Evolutionary conservation across 768 basidiomycete genomes (phyloP).

Genomic region (Pseudohyphozyma bogoriensis): DNA sequence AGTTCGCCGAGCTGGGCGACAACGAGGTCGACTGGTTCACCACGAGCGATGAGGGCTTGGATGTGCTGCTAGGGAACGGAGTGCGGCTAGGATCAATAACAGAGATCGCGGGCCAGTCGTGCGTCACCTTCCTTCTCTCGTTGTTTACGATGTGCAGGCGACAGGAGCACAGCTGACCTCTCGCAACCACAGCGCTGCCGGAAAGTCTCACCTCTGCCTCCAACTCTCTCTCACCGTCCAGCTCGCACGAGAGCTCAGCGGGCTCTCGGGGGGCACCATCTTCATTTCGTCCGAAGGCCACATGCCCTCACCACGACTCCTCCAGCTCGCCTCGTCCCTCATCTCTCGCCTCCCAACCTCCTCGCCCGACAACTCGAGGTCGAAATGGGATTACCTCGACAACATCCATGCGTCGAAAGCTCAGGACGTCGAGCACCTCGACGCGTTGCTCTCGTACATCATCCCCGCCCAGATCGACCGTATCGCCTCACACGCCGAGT

Average conservation of each 20-base stretch:
- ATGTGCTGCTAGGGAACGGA: background rate
- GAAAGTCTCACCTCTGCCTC: slow-evolving; percentile 85
- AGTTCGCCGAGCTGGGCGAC: slow-evolving; percentile 11
- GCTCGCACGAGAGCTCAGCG: slow-evolving; percentile 50
- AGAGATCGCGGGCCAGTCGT: slow-evolving; percentile 4
- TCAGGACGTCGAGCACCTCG: slow-evolving; percentile 38
- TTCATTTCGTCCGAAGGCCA: slow-evolving; percentile 65
- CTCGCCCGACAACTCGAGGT: background rate
- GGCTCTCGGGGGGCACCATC: slow-evolving; percentile 57
- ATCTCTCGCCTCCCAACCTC: slow-evolving; percentile 30
- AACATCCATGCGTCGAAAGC: slow-evolving; percentile 51
- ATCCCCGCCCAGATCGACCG: slow-evolving; percentile 36
- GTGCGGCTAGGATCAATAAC: background rate
- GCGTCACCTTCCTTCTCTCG: background rate
- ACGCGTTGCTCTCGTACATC: slow-evolving; percentile 39
- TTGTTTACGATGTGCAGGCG: background rate
- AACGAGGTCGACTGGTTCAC: slow-evolving; percentile 9
- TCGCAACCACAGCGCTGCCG: slow-evolving; percentile 58
- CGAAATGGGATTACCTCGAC: slow-evolving; percentile 30
- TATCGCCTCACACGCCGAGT: slow-evolving; percentile 34
- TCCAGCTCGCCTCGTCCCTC: slow-evolving; percentile 23
- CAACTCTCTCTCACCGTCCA: slow-evolving; percentile 74
- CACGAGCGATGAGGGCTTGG: background rate
- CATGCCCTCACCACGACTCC: slow-evolving; percentile 57
- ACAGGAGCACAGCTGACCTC: background rate